These are phyloP conservation scores for Tulasnella sp. DNA, from an alignment of 768 basidiomycete genomes.

Conservation along the genomic window DNA sequence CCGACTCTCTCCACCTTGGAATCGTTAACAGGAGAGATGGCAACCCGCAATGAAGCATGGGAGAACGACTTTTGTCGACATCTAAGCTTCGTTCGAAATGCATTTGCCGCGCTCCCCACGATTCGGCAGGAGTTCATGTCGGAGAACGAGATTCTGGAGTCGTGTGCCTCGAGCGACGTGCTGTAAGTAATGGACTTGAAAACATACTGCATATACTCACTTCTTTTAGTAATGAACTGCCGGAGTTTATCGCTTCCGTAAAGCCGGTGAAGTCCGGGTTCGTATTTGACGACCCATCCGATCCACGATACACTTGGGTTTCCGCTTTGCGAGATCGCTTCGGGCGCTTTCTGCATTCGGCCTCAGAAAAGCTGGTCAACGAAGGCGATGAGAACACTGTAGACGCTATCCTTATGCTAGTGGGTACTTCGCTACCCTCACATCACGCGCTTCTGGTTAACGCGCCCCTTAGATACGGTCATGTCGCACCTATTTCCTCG, in stretches of 20 bases:
- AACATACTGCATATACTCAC: not conserved
- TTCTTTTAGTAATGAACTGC: conserved; percentile 47
- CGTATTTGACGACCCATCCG: conserved; percentile 63
- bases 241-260: conserved; percentile 62
- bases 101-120: conserved; percentile 72
- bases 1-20: conserved; percentile 9
- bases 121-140: conserved; percentile 50
- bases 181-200: conserved; percentile 45
- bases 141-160: conserved; percentile 53
- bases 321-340: conserved; percentile 55
- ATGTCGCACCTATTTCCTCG: conserved; percentile 62
- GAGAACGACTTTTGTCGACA: conserved; percentile 86
- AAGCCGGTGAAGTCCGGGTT: conserved; percentile 72
- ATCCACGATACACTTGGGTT: conserved; percentile 68
- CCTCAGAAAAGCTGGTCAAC: conserved; percentile 59
- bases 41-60: conserved; percentile 60
- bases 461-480: conserved; percentile 75
- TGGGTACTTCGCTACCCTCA: not conserved
- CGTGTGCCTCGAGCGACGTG: conserved; percentile 60
- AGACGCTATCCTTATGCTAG: conserved; percentile 43
- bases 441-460: too few species aligned
- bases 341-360: conserved; percentile 62
- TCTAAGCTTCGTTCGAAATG: conserved; percentile 64
- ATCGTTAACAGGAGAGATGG: conserved; percentile 45
- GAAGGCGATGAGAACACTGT: conserved; percentile 39